phyloP scores from a whole-genome alignment of 1,284 basidiomycete species.

The Somion occarium region DNA sequence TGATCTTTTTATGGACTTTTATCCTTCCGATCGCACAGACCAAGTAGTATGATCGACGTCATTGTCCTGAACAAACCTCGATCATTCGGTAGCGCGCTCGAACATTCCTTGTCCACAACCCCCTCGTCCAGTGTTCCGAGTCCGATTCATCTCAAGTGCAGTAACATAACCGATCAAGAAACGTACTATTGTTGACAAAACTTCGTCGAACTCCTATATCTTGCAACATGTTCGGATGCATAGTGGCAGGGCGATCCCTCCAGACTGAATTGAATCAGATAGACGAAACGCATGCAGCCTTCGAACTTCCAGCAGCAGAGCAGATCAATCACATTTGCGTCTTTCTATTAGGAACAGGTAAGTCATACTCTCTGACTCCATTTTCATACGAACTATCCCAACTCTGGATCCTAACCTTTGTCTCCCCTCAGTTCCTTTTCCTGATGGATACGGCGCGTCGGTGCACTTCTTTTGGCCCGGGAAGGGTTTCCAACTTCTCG shows the following conservation, averaged over 20 bases:
- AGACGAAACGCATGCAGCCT: constrained; percentile 83
- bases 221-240: constrained; percentile 62
- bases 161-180: too few species aligned
- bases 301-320: constrained; percentile 72
- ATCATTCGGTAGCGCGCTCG: too few species aligned
- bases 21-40: too few species aligned
- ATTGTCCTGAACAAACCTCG: too few species aligned
- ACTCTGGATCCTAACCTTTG: background rate
- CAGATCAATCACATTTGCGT: constrained; percentile 89
- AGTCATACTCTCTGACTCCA: constrained; percentile 22
- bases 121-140: too few species aligned
- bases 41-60: too few species aligned
- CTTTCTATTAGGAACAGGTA: constrained; percentile 81
- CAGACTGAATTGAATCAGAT: constrained; percentile 75
- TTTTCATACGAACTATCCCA: background rate
- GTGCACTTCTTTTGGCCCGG: constrained; percentile 91
- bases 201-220: too few species aligned
- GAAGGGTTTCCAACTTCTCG: constrained; percentile 83
- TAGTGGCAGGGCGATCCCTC: constrained; percentile 69
- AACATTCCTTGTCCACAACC: too few species aligned
- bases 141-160: too few species aligned
- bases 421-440: constrained; percentile 63
- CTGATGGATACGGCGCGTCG: constrained; percentile 84
- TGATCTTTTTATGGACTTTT: too few species aligned
- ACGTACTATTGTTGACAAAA: too few species aligned